phyloP scores from a whole-genome alignment of 768 basidiomycete species.

The Phanerochaete carnosa region DNA sequence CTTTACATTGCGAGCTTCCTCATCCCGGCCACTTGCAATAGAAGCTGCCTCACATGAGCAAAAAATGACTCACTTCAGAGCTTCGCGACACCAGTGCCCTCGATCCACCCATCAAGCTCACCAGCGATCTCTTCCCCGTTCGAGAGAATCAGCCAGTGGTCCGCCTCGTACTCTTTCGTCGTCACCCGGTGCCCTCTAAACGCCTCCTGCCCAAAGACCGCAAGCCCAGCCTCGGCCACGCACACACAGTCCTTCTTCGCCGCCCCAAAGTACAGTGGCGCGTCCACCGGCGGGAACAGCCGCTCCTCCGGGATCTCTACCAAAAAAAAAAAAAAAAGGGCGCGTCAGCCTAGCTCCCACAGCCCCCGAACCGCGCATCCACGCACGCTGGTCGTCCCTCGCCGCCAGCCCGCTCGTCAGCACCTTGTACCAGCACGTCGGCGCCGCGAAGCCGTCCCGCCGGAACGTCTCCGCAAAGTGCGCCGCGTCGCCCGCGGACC shows the following conservation, averaged over 20 bases:
- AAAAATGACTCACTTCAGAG: no score
- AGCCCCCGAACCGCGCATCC: no score
- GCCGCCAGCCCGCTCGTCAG: slow-evolving; percentile 6
- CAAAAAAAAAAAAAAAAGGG: no score
- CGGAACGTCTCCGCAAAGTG: slow-evolving; percentile 25
- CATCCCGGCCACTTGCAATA: no score
- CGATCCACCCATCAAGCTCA: slow-evolving; percentile 8
- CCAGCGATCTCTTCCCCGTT: slow-evolving; percentile 3
- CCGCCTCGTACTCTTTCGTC: slow-evolving; percentile 5
- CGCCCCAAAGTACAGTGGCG: slow-evolving; percentile 6
- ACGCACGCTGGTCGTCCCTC: neutral
- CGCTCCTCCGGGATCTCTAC: slow-evolving; percentile 1
- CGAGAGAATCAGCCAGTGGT: slow-evolving; percentile 9
- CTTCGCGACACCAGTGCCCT: neutral
- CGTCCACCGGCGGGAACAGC: neutral
- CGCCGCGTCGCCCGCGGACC: slow-evolving; percentile 31
- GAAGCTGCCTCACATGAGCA: no score
- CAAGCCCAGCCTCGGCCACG: neutral
- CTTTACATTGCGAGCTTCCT: no score
- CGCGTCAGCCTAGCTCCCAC: no score
- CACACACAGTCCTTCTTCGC: slow-evolving; percentile 6
- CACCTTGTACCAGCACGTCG: slow-evolving; percentile 37
- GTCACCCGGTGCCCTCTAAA: slow-evolving; percentile 6
- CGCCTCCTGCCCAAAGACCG: neutral
- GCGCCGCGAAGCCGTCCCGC: slow-evolving; percentile 29